These are phyloP conservation scores for Suhomyces canberraensis DNA, from an alignment of 805 yeast species.

Conservation along the genomic window DNA sequence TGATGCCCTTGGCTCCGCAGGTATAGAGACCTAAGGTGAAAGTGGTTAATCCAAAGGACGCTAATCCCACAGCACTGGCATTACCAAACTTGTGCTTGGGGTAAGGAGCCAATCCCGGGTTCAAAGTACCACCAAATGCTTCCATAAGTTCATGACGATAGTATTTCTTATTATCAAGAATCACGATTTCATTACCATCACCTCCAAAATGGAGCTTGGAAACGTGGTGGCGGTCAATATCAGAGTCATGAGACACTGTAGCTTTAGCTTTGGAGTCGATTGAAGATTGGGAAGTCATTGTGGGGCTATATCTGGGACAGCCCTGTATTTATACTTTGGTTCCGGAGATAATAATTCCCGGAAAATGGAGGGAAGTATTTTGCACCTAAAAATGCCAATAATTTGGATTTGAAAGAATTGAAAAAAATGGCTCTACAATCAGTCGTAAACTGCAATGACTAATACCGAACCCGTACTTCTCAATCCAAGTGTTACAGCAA, in stretches of 20 bases:
- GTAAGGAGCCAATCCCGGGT: slow-evolving; percentile 44
- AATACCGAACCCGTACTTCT: too few relatives aligned
- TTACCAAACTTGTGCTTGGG: slow-evolving; percentile 47
- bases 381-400: too few relatives aligned
- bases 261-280: background rate
- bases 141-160: slow-evolving; percentile 53
- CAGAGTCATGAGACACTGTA: background rate
- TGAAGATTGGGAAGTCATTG: background rate
- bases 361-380: too few relatives aligned
- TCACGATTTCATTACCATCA: slow-evolving; percentile 40
- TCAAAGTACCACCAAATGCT: slow-evolving; percentile 62
- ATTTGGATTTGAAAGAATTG: too few relatives aligned
- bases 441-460: too few relatives aligned
- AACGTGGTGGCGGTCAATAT: background rate
- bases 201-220: slow-evolving; percentile 17
- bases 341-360: too few relatives aligned
- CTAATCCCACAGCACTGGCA: slow-evolving; percentile 55
- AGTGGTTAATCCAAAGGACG: slow-evolving; percentile 46
- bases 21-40: slow-evolving; percentile 46
- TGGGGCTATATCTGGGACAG: too few relatives aligned
- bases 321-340: too few relatives aligned
- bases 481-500: too few relatives aligned
- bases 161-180: slow-evolving; percentile 42
- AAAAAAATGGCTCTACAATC: too few relatives aligned
- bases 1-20: slow-evolving; percentile 44